Base-by-base conservation (phyloP, 1,139 yeast genomes). In the Pichia sp. region DNA sequence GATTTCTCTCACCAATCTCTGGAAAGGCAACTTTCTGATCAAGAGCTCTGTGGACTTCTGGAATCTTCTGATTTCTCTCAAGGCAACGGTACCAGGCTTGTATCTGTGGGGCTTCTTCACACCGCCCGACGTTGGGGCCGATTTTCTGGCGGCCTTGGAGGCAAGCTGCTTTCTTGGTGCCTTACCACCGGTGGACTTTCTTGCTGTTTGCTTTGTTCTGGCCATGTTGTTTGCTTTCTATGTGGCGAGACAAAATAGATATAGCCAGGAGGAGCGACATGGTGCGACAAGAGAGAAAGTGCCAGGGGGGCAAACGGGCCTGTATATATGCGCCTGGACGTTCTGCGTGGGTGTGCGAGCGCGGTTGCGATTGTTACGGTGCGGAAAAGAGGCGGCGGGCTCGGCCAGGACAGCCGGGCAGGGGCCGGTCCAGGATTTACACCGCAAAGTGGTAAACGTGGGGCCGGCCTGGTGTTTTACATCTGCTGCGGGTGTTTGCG, bases 81-180 rank as follows among this genome's bases (percentile, higher is more conserved):
- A 87, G 68, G 98, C 98, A 71, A 91, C 97, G 71, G 97, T 91
- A 90, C 98, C 98, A 75, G 98, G 98, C 93, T 90, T 91, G 81
- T 90, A 91, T 87, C 98, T 89, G 89, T 91, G 98, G 65, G 97
- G 97, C 82, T 91, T 91, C 90, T 91, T 91, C 73, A 91, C 97
- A 85, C 97, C 98, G 74, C 97, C 97, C 62, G 96, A 84, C 62
- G 96, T 80, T 79, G 95, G 93, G 56, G 97, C 97, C 55, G 98
- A 90, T 78, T 91, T 91, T 84, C 98, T 87, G 66, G 98, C 97
- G 68, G 96, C 97, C 86, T 91, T 91, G 65, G 97, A 90, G 69
- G 98, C 97, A 71, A 91, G 83, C 79, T 90, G 96, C 82, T 91
- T 91, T 86, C 98, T 88, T 82, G 98, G 98, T 62, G 97, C 97